These are phyloP conservation scores for Sequoiadendron giganteum DNA, from an alignment of 75 land plant species.

Conservation along the genomic window DNA sequence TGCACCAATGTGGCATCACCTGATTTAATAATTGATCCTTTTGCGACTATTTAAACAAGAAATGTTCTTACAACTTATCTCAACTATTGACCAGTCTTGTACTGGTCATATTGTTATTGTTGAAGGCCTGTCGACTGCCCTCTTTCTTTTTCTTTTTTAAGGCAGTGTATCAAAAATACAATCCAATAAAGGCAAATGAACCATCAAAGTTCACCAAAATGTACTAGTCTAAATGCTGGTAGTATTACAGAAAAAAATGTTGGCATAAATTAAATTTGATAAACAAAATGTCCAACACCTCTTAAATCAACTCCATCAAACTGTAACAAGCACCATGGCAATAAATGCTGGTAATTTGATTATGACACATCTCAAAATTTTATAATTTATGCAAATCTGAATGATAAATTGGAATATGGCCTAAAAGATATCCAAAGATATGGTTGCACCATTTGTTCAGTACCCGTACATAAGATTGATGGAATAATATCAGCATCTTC, in stretches of 20 bases:
- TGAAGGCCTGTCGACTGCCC: too few species aligned
- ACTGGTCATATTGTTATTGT: too few species aligned
- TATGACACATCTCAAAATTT: not conserved
- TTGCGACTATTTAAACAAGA: too few species aligned
- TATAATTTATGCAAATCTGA: not conserved
- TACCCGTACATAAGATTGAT: not conserved
- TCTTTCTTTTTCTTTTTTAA: too few species aligned
- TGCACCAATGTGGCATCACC: too few species aligned
- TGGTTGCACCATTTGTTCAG: slow-evolving; percentile 1
- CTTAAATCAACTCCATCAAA: not conserved
- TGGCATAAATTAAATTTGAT: not conserved
- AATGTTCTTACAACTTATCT: too few species aligned
- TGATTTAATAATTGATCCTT: too few species aligned
- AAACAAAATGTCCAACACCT: not conserved
- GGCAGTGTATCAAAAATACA: too few species aligned
- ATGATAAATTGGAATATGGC: not conserved
- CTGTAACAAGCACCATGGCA: not conserved
- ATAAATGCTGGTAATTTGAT: not conserved
- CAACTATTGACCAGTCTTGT: too few species aligned
- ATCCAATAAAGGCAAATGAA: not conserved
- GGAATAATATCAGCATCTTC: not conserved
- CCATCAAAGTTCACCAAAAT: not conserved
- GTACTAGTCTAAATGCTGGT: not conserved
- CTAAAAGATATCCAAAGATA: not conserved
- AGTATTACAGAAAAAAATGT: not conserved